phyloP scores from a whole-genome alignment of 257 asterid genomes.

The Nyctanthes arbortristis region DNA sequence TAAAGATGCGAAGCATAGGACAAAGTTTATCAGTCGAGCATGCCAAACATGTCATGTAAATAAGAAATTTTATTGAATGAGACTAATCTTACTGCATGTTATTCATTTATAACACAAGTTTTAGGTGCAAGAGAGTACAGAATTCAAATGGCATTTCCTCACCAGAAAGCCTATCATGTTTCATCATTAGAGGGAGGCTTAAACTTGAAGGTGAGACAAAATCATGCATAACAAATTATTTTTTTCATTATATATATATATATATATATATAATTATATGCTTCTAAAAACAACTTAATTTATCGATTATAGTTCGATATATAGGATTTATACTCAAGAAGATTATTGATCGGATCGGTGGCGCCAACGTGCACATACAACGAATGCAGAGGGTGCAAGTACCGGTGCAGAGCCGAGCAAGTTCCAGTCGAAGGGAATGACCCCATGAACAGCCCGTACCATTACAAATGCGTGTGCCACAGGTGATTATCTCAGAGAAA shows the following conservation, averaged over 20 bases:
- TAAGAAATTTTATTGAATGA: neutral
- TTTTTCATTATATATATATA: neutral
- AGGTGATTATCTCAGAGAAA: conserved; percentile 34
- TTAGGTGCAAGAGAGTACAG: conserved; percentile 55
- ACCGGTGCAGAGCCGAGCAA: conserved; percentile 87
- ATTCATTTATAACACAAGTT: conserved; percentile 13
- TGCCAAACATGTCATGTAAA: neutral
- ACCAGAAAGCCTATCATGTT: conserved; percentile 17
- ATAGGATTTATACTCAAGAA: conserved; percentile 35
- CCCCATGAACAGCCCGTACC: conserved; percentile 81
- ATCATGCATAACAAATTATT: neutral
- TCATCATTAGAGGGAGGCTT: conserved; percentile 28
- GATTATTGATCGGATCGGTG: conserved; percentile 78
- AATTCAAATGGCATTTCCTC: conserved; percentile 31
- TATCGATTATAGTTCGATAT: neutral
- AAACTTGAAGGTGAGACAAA: conserved; percentile 34
- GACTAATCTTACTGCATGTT: neutral
- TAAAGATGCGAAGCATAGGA: neutral
- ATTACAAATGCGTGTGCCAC: conserved; percentile 88
- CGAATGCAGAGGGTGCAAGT: conserved; percentile 89
- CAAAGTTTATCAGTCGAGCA: neutral
- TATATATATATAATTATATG: neutral
- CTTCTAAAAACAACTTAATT: neutral
- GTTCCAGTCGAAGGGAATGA: conserved; percentile 96
- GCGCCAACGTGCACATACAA: conserved; percentile 91